Base-by-base conservation (phyloP, 108 stramenopile species). In the Fragilaria radians region DNA sequence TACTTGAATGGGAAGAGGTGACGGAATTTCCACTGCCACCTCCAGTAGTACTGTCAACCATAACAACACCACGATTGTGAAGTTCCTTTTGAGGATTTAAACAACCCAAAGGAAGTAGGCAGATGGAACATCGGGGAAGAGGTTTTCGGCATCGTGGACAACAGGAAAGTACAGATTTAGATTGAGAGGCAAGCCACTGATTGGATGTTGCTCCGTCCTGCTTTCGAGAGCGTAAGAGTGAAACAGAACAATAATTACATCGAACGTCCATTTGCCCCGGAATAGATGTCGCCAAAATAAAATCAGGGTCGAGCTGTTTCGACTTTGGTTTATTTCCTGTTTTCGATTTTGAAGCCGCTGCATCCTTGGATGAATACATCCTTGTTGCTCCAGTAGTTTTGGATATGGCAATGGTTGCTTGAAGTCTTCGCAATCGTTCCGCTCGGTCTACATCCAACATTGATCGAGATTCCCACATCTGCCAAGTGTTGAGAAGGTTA, bases 101-200 rank as follows among this genome's bases (percentile, higher is more conserved):
- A 24, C 72, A 72, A 19, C 91, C 94, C 36, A 95, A 53, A 7
- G 82, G 73, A 23, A 91, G 65, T 53, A 95, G 63, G 63, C 94
- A 95, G 29, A 95, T 74, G 33, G 87, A 78, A 54, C 94, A 95
- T 48, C 86, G 61, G 5, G 91, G 91, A 1, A 93, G 66, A 19
- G 94, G 91, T 62, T 89, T 91, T 33, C 85, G 78, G 62, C 94
- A 95, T 49, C 74, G 71, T n/a, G 91, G 88, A 62, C 94, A 95
- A 61, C 91, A 93, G 14, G 82, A 67, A 28, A 95, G 48, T 3
- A 93, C 76, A 14, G 88, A 86, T 47, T 91, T 90, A 49, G 75
- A 69, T 3, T 70, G 59, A 24, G 50, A 51, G 25, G 88, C 86
- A 0, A 95, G 71, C 87, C 86, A 92, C 51, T 82, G 76, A 34